phyloP scores from a whole-genome alignment of 2,329 filamentous ascomycete genomes.

The Eutypella sp. region DNA sequence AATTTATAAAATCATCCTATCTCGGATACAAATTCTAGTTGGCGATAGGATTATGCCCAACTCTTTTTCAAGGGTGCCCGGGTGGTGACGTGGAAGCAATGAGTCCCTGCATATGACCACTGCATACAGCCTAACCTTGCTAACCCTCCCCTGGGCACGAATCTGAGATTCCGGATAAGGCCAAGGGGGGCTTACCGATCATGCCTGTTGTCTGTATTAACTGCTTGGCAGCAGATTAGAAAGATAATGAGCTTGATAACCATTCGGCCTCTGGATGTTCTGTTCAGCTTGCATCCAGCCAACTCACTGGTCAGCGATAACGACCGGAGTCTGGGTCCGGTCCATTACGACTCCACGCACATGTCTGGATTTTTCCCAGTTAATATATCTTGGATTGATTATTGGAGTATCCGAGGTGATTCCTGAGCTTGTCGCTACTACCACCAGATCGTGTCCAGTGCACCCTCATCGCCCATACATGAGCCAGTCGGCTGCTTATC shows the following conservation, averaged over 20 bases:
- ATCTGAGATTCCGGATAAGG: neutral
- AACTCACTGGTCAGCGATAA: neutral
- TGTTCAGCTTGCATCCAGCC: neutral
- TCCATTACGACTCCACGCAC: too few species aligned
- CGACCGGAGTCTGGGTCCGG: too few species aligned
- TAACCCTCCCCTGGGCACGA: neutral
- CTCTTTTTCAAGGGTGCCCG: neutral
- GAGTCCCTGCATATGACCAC: neutral
- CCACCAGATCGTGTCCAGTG: too few species aligned
- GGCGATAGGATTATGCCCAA: neutral
- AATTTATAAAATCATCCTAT: too few species aligned
- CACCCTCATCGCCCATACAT: slow-evolving; percentile 1
- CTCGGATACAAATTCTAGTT: too few species aligned
- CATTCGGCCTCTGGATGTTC: too few species aligned
- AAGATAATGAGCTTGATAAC: too few species aligned
- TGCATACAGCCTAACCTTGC: neutral
- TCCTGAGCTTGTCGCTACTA: too few species aligned
- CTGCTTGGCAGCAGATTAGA: too few species aligned
- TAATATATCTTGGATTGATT: neutral
- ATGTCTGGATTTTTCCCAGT: neutral
- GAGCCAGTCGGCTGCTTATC: slow-evolving; percentile 12
- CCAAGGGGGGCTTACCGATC: too few species aligned
- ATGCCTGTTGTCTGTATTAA: too few species aligned
- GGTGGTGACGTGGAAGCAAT: neutral
- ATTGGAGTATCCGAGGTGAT: too few species aligned